phyloP scores from a whole-genome alignment of 805 yeast genomes.

The Naumovozyma castellii region DNA sequence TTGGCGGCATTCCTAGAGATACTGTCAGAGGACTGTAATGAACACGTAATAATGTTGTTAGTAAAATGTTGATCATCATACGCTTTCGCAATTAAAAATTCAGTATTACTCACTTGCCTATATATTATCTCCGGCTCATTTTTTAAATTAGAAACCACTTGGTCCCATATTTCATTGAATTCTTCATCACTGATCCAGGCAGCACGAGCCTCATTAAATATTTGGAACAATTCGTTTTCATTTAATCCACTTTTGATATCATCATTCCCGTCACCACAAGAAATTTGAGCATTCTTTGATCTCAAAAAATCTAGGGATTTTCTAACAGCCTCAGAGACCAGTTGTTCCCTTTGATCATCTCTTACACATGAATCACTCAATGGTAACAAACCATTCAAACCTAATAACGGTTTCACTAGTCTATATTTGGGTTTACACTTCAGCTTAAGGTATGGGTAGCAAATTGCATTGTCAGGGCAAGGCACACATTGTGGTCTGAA shows the following conservation, averaged over 20 bases:
- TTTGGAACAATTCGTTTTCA: constrained; percentile 41
- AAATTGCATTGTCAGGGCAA: constrained; percentile 77
- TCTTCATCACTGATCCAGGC: constrained; percentile 42
- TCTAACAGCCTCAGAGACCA: constrained; percentile 53
- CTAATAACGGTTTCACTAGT: constrained; percentile 27
- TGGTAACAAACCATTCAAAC: constrained; percentile 48
- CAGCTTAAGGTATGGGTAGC: constrained; percentile 49
- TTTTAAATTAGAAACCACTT: constrained; percentile 51
- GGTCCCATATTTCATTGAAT: constrained; percentile 58
- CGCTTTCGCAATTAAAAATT: constrained; percentile 2
- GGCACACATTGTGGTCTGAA: constrained; percentile 56
- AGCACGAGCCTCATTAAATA: constrained; percentile 34
- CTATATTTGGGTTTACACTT: constrained; percentile 67
- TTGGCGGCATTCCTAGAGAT: constrained; percentile 22
- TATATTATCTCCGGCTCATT: constrained; percentile 62
- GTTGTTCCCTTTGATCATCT: constrained; percentile 62
- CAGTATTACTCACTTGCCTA: constrained; percentile 53
- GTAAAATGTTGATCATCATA: neutral
- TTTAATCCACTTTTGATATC: constrained; percentile 43
- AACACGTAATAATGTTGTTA: constrained; percentile 17
- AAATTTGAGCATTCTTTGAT: constrained; percentile 52
- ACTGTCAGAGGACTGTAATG: constrained; percentile 25
- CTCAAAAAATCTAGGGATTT: constrained; percentile 60
- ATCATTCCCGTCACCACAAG: constrained; percentile 47
- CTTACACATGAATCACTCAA: constrained; percentile 58